phyloP scores from a whole-genome alignment of 768 basidiomycete genomes.

The Auriscalpium orientale region DNA sequence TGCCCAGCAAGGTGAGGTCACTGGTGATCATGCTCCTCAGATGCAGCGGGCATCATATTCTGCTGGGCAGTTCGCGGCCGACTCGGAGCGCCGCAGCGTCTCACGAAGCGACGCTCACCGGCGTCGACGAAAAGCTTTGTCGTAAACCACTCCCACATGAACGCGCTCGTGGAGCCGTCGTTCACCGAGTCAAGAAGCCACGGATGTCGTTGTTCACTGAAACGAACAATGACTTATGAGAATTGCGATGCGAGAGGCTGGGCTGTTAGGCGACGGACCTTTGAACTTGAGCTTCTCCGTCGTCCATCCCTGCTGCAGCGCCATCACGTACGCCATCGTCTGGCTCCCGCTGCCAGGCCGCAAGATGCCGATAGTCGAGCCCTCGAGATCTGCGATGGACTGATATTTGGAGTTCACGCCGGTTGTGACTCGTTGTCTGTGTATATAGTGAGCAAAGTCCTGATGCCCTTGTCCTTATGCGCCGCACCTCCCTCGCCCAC shows the following conservation, averaged over 20 bases:
- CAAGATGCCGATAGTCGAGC: conserved; percentile 84
- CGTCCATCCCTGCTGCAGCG: conserved; percentile 78
- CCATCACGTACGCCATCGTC: conserved; percentile 96
- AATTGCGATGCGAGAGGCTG: neutral
- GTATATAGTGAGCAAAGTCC: too few relatives aligned
- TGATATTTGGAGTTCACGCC: conserved; percentile 69
- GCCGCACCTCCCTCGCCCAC: too few relatives aligned
- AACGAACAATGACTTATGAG: neutral
- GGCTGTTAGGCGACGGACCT: conserved; percentile 34
- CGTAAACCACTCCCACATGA: conserved; percentile 96
- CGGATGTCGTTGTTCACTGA: conserved; percentile 75
- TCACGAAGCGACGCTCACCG: conserved; percentile 80
- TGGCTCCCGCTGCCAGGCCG: conserved; percentile 85
- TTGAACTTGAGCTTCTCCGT: conserved; percentile 58
- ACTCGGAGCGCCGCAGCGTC: too few relatives aligned
- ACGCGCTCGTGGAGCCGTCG: conserved; percentile 78
- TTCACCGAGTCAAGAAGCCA: conserved; percentile 84
- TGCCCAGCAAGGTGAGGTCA: too few relatives aligned
- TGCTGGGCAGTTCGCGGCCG: too few relatives aligned
- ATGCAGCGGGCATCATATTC: too few relatives aligned
- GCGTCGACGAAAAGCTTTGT: conserved; percentile 75
- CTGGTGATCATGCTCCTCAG: too few relatives aligned
- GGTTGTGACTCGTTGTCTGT: too few relatives aligned
- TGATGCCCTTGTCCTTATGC: too few relatives aligned
- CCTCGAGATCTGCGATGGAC: conserved; percentile 65